Percentiles rank a stretch among this genome's conserved stretches.
phyloP scores from a whole-genome alignment of 257 asterid species.

The Oldenlandia corymbosa region DNA sequence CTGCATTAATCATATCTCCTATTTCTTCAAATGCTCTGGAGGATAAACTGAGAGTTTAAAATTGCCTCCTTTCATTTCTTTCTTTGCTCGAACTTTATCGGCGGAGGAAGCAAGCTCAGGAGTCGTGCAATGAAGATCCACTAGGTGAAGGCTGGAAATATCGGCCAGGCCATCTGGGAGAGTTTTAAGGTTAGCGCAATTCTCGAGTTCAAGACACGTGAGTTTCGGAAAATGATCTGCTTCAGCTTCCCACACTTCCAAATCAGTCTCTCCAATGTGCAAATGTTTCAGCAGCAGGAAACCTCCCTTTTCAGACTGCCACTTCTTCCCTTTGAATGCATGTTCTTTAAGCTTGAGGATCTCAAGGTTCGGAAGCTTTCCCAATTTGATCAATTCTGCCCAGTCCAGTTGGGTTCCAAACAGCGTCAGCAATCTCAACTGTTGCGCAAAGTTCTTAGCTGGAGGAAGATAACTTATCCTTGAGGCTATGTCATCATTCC shows the following conservation, averaged over 20 bases:
- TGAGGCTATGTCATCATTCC: conserved; percentile 27
- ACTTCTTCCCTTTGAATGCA: conserved; percentile 19
- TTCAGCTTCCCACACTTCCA: conserved; percentile 23
- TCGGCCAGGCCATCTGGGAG: conserved; percentile 23
- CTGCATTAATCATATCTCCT: background rate
- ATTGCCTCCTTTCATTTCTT: background rate
- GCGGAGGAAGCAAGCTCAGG: conserved; percentile 23
- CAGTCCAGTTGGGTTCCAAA: conserved; percentile 19
- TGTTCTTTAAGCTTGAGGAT: conserved; percentile 25
- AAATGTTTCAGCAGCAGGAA: conserved; percentile 21
- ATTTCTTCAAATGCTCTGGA: conserved; percentile 7
- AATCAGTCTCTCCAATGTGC: conserved; percentile 17
- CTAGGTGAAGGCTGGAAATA: conserved; percentile 18
- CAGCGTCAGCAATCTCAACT: conserved; percentile 17
- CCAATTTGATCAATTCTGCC: conserved; percentile 14
- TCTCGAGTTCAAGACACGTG: conserved; percentile 15
- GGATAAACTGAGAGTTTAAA: conserved; percentile 20
- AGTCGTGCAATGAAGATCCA: conserved; percentile 16
- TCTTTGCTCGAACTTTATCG: conserved; percentile 9
- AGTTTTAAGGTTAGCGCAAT: conserved; percentile 18
- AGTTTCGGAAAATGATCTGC: conserved; percentile 22
- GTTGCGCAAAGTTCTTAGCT: conserved; percentile 6
- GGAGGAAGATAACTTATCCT: conserved; percentile 11
- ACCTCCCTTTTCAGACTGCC: conserved; percentile 19
- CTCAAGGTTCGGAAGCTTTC: conserved; percentile 18